Evolutionary conservation across 371 early-diverging fungal species (phyloP).

Genomic region (Mortierella sp.): DNA sequence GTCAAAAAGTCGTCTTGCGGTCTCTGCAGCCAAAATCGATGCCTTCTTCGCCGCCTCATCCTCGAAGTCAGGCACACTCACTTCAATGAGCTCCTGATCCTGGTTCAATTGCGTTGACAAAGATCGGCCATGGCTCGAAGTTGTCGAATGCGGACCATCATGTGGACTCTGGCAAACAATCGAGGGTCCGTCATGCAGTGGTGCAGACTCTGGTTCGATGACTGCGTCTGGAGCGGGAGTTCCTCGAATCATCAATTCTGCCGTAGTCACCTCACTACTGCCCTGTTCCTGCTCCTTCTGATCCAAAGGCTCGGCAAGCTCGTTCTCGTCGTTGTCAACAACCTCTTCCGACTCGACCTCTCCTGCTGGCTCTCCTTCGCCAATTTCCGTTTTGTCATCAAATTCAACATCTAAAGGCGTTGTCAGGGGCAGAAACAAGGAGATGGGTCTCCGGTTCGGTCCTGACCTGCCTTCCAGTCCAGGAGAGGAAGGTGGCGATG

Average conservation of each 20-base stretch:
- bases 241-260: not conserved
- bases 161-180: conserved; percentile 4
- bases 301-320: not conserved
- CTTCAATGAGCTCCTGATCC: not conserved
- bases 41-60: not conserved
- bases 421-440: conserved; percentile 35
- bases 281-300: not conserved
- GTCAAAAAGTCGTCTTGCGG: conserved; percentile 28
- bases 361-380: not conserved
- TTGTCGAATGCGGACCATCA: not conserved
- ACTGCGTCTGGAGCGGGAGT: not conserved
- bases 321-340: not conserved
- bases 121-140: not conserved
- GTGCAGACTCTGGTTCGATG: not conserved
- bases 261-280: not conserved
- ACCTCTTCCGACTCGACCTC: not conserved
- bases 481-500: conserved; percentile 31
- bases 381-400: not conserved
- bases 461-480: conserved; percentile 20
- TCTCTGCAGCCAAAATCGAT: conserved; percentile 8
- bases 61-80: not conserved
- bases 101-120: not conserved
- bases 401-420: not conserved
- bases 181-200: not conserved
- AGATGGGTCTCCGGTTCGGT: conserved; percentile 25